These are phyloP conservation scores for Fragaria nilgerrensis DNA, from an alignment of 306 rosid genomes.

Conservation along the genomic window DNA sequence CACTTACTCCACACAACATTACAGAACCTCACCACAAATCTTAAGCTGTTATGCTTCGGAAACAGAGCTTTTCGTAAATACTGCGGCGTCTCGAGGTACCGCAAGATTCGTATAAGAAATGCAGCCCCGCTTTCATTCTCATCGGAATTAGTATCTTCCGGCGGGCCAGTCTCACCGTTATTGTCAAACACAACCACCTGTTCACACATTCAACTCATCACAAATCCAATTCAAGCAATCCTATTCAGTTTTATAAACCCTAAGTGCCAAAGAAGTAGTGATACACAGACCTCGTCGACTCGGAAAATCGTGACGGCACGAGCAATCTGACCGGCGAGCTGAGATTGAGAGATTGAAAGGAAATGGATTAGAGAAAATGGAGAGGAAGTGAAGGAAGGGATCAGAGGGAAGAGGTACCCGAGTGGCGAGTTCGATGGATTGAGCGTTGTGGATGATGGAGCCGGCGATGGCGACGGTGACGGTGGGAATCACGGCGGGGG, in stretches of 20 bases:
- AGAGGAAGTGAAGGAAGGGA: not conserved
- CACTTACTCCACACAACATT: slow-evolving; percentile 16
- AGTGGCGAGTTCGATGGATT: slow-evolving; percentile 83
- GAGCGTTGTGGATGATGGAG: slow-evolving; percentile 87
- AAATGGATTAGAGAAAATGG: not conserved
- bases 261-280: not conserved
- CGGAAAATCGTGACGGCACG: slow-evolving; percentile 97
- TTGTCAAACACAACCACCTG: slow-evolving; percentile 89
- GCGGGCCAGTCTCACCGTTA: slow-evolving; percentile 34
- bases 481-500: slow-evolving; percentile 43
- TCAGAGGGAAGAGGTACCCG: slow-evolving; percentile 42
- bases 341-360: slow-evolving; percentile 17
- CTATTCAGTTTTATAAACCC: not conserved
- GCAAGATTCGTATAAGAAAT: slow-evolving; percentile 71
- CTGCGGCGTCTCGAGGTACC: slow-evolving; percentile 96
- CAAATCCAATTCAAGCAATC: not conserved
- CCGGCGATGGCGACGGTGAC: slow-evolving; percentile 82
- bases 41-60: slow-evolving; percentile 77
- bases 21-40: slow-evolving; percentile 67
- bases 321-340: slow-evolving; percentile 96
- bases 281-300: slow-evolving; percentile 65
- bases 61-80: slow-evolving; percentile 86
- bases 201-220: not conserved
- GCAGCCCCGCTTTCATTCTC: slow-evolving; percentile 75
- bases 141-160: slow-evolving; percentile 39